These are phyloP conservation scores for Diospyros lotus DNA, from an alignment of 148 eudicot genomes.

Conservation along the genomic window DNA sequence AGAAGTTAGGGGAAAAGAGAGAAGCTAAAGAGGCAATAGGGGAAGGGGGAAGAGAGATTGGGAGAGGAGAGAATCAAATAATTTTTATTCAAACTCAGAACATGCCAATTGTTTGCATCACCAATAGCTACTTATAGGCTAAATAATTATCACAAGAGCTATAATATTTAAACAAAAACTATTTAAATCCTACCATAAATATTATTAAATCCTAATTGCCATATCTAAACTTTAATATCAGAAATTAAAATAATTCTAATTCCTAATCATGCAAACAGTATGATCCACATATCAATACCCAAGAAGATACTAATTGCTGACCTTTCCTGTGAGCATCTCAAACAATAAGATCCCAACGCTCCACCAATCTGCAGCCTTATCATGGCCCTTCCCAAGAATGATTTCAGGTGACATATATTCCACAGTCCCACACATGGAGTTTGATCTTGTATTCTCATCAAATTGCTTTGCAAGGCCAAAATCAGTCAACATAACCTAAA, in stretches of 20 bases:
- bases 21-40: no score
- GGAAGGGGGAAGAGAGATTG: no score
- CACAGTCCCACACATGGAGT: slow-evolving; percentile 82
- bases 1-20: no score
- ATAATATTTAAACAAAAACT: not conserved
- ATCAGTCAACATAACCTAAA: slow-evolving; percentile 78
- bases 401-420: slow-evolving; percentile 97
- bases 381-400: slow-evolving; percentile 82
- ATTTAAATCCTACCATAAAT: no score
- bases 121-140: no score
- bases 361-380: slow-evolving; percentile 97
- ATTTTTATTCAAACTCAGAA: no score
- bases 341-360: slow-evolving; percentile 79
- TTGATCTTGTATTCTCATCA: slow-evolving; percentile 67
- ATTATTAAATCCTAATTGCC: no score
- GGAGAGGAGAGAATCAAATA: no score
- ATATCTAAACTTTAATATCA: no score
- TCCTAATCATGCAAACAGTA: not conserved
- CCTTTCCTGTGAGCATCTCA: slow-evolving; percentile 96
- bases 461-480: slow-evolving; percentile 85
- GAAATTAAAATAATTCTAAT: no score
- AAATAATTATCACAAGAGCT: not conserved
- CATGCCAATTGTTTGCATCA: no score
- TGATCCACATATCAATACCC: not conserved
- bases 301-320: slow-evolving; percentile 12